Conservation (phyloP, 495 filamentous ascomycete species). For the Neurospora tetrasperma region DNA sequence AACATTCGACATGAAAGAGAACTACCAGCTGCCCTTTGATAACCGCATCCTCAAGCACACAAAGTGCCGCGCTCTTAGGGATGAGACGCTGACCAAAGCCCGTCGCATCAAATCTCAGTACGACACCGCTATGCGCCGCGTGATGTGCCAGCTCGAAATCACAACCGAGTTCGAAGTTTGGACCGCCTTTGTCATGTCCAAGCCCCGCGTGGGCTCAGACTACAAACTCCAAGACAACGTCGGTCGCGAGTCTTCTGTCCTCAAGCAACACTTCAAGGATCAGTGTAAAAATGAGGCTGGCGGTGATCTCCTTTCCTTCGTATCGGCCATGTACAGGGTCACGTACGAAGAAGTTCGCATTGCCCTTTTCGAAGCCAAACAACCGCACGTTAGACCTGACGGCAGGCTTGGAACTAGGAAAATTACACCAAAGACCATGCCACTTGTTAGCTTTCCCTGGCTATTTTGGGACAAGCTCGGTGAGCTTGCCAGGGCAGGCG, state of each 20-base stretch:
- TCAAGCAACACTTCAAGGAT: conserved; percentile 58
- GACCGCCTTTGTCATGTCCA: conserved; percentile 70
- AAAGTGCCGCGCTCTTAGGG: conserved; percentile 22
- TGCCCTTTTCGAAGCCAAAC: conserved; percentile 38
- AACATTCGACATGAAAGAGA: conserved; percentile 56
- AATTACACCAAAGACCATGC: conserved; percentile 44
- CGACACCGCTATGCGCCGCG: conserved; percentile 61
- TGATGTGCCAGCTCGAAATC: conserved; percentile 83
- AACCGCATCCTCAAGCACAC: conserved; percentile 51
- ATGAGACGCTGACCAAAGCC: conserved; percentile 46
- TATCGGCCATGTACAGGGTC: conserved; percentile 78
- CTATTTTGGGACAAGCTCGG: conserved; percentile 67
- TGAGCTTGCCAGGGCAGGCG: conserved; percentile 43
- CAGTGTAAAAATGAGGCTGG: conserved; percentile 54
- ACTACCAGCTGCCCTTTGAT: conserved; percentile 64
- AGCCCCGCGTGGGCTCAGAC: conserved; percentile 52
- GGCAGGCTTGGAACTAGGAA: conserved; percentile 24
- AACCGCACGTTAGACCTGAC: conserved; percentile 26
- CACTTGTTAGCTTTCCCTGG: conserved; percentile 93
- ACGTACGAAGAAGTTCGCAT: conserved; percentile 59
- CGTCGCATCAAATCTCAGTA: conserved; percentile 64
- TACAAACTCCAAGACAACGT: conserved; percentile 85
- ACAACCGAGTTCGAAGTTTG: conserved; percentile 85
- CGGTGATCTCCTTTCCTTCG: conserved; percentile 55
- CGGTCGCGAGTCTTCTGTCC: conserved; percentile 46